Evolutionary conservation across 176 grass and related monocot genomes (phyloP), one percentile per base, ranked within the genome.

Genomic region (Urochloa ruziziensis): DNA sequence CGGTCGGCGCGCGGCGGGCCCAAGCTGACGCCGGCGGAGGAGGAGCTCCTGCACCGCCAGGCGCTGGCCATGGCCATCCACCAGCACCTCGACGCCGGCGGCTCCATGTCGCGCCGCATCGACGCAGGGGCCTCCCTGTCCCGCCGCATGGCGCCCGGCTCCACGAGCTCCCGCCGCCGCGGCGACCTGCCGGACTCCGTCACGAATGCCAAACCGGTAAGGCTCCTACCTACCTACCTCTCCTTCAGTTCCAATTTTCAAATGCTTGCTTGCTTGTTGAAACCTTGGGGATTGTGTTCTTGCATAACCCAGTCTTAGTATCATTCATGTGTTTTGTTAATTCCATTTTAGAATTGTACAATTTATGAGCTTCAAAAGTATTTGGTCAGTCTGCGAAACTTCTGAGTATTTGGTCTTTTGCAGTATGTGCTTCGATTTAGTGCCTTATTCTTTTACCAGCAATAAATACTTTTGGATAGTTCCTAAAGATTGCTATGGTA

Each of bases 61-160:
- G 96, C 93, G 35, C 93, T 98, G 19, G 96, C 96, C 77, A 92
- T 96, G 82, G 96, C 96, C 48, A 92, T 94, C 63, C 93, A 94
- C 71, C 89, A 95, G 85, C 93, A 95, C 86, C 94, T 99, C 86
- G 93, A 99, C 56, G 89, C 93, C 15, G 90, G 89, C 5, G 90
- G 90, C 75, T 96, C 93, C 85, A 96, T 96, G 90, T 96, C 93
- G 19, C 79, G 93, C 27, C 88, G 93, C 84, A 85, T 89, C 67
- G 93, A 91, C 75, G 84, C 80, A 48, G 84, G 80, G 4, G 90
- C 74, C 25, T 88, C 90, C 65, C 15, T 88, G 66, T 91, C 90
- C 36, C 82, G 90, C 7, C 82, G 90, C 33, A 88, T 92, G 56
- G 91, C 75, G 0, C 83, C 79, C 1, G 96, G 96, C 48, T 77